phyloP scores from a whole-genome alignment of 805 yeast genomes.

The Cephaloascus fragrans region DNA sequence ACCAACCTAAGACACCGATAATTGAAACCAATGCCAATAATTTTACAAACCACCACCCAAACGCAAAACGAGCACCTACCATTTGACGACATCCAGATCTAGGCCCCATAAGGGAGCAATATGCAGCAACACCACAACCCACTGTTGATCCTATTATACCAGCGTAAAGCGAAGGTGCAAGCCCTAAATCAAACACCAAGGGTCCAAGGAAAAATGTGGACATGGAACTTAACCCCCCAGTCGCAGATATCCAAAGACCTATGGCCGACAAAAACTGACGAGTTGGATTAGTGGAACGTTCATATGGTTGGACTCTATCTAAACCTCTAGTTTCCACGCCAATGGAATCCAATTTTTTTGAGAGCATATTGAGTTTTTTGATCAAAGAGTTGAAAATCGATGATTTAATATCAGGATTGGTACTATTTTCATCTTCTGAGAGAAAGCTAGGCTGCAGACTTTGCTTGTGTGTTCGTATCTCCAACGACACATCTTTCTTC shows the following conservation, averaged over 20 bases:
- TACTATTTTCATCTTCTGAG: no score
- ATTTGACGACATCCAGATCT: constrained; percentile 84
- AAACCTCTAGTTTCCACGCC: constrained; percentile 30
- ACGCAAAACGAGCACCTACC: constrained; percentile 71
- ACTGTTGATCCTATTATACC: constrained; percentile 56
- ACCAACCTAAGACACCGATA: constrained; percentile 81
- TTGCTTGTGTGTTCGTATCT: no score
- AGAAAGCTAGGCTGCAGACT: no score
- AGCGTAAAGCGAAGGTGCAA: constrained; percentile 48
- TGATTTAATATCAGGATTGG: no score
- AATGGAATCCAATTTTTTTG: constrained; percentile 17
- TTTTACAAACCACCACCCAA: constrained; percentile 82
- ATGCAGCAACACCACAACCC: constrained; percentile 75
- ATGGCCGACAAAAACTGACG: constrained; percentile 32
- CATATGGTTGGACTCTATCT: constrained; percentile 24
- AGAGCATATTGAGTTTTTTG: no score
- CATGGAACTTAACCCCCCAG: constrained; percentile 84
- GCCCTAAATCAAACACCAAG: constrained; percentile 56
- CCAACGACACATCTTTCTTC: no score
- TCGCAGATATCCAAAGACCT: constrained; percentile 78
- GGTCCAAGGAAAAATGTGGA: constrained; percentile 76
- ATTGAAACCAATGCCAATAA: constrained; percentile 63
- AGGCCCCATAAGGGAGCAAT: constrained; percentile 83
- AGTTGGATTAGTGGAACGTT: constrained; percentile 17
- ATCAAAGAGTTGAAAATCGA: no score